A percentile compares a stretch with the other conserved stretches of the same genome.
Evolutionary conservation across 257 asterid species (phyloP).

Genomic region (Rhazya stricta): DNA sequence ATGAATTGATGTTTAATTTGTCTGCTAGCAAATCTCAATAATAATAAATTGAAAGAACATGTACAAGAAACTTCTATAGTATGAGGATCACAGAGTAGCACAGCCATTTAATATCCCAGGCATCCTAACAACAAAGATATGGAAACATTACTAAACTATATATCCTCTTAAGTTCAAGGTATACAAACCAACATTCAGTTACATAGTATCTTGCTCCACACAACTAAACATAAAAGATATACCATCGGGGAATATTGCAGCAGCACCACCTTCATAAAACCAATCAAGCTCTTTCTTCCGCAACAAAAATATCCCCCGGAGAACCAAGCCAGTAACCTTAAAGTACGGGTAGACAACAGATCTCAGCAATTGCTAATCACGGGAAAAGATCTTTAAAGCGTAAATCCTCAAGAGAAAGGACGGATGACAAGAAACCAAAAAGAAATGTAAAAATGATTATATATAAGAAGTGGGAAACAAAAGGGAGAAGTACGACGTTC

Average conservation of each 20-base stretch:
- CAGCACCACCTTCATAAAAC: slow-evolving; percentile 99
- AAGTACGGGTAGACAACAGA: slow-evolving; percentile 7
- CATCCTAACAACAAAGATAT: neutral
- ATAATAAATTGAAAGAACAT: neutral
- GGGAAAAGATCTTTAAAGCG: neutral
- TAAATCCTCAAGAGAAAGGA: neutral
- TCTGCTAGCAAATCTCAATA: neutral
- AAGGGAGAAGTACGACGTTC: slow-evolving; percentile 18
- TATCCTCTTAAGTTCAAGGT: neutral
- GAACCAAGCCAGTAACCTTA: slow-evolving; percentile 86
- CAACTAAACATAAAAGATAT: slow-evolving; percentile 16
- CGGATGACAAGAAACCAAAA: neutral
- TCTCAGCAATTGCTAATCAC: neutral
- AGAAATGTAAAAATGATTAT: neutral
- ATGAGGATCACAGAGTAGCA: neutral
- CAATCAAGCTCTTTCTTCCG: slow-evolving; percentile 95
- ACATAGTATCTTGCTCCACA: neutral
- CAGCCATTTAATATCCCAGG: neutral
- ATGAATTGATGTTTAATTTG: neutral
- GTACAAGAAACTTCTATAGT: neutral
- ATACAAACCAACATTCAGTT: neutral
- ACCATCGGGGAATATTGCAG: slow-evolving; percentile 97
- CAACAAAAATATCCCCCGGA: slow-evolving; percentile 87
- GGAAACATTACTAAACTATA: neutral
- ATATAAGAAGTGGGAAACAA: neutral